Evolutionary conservation across 2,329 filamentous ascomycete species (phyloP).

Genomic region (Trichoderma aggressivum): DNA sequence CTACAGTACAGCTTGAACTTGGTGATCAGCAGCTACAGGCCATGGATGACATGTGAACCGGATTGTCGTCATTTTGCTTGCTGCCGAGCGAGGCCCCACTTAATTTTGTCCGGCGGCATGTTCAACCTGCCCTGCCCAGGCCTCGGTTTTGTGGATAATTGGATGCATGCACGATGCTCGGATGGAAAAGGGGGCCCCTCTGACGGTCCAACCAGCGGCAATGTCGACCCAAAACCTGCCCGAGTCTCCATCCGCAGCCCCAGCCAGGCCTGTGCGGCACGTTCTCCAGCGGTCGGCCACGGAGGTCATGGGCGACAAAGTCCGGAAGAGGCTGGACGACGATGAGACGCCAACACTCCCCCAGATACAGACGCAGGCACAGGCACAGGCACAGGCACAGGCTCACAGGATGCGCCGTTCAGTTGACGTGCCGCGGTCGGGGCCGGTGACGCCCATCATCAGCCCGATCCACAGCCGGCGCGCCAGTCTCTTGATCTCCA

Average conservation of each 20-base stretch:
- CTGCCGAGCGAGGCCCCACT: constrained; percentile 25
- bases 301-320: constrained; percentile 46
- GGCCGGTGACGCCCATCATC: constrained; percentile 42
- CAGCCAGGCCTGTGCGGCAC: constrained; percentile 39
- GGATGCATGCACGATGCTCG: constrained; percentile 14
- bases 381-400: no score
- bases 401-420: constrained; percentile 37
- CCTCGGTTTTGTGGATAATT: constrained; percentile 3
- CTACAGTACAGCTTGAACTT: neutral
- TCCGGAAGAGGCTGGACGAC: constrained; percentile 33
- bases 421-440: constrained; percentile 45
- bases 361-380: neutral
- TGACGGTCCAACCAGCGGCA: constrained; percentile 5
- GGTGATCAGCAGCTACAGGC: neutral
- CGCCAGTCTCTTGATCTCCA: constrained; percentile 38
- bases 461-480: constrained; percentile 44
- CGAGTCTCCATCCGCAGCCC: constrained; percentile 22
- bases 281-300: constrained; percentile 55
- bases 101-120: neutral
- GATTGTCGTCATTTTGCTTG: constrained; percentile 32
- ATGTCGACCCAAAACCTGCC: constrained; percentile 23
- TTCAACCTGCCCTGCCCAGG: neutral
- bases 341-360: constrained; percentile 23
- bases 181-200: constrained; percentile 12
- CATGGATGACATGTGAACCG: neutral